These are phyloP conservation scores for Aegilops sharonensis DNA, from an alignment of 176 grass and related monocot species.

Conservation along the genomic window DNA sequence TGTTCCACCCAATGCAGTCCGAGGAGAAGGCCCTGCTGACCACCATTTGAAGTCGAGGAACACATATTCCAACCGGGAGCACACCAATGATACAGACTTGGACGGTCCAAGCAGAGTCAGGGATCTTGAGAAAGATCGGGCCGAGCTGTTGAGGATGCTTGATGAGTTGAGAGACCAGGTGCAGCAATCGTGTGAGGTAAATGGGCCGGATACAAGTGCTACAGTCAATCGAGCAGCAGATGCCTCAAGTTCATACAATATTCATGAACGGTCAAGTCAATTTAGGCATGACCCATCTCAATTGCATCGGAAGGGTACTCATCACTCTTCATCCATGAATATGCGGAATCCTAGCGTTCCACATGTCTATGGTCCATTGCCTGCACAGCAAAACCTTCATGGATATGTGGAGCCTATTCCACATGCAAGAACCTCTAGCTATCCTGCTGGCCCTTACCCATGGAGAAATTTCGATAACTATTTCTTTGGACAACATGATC, in stretches of 20 bases:
- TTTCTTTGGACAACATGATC: slow-evolving; percentile 60
- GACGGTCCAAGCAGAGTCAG: slow-evolving; percentile 71
- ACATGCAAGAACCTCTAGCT: slow-evolving; percentile 29
- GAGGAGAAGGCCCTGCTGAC: slow-evolving; percentile 41
- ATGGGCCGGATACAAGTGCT: slow-evolving; percentile 40
- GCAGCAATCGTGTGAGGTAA: slow-evolving; percentile 61
- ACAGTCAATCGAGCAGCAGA: slow-evolving; percentile 21
- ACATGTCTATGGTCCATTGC: slow-evolving; percentile 50
- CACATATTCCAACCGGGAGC: slow-evolving; percentile 34
- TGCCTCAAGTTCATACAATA: slow-evolving; percentile 39
- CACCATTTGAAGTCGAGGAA: slow-evolving; percentile 28
- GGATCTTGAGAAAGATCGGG: slow-evolving; percentile 73
- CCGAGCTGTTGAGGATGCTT: slow-evolving; percentile 74
- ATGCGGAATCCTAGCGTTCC: slow-evolving; percentile 36
- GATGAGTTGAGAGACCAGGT: slow-evolving; percentile 94
- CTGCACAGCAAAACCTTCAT: slow-evolving; percentile 36
- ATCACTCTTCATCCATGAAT: slow-evolving; percentile 32
- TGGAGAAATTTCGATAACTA: slow-evolving; percentile 59
- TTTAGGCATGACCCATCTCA: slow-evolving; percentile 40
- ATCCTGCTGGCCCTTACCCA: slow-evolving; percentile 41
- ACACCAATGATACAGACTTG: slow-evolving; percentile 10
- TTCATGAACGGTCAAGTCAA: slow-evolving; percentile 34
- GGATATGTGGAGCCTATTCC: slow-evolving; percentile 48
- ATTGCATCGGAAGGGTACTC: slow-evolving; percentile 38
- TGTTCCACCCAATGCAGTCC: slow-evolving; percentile 19